Conservation (phyloP, 495 filamentous ascomycete genomes). For the Apodospora peruviana region DNA sequence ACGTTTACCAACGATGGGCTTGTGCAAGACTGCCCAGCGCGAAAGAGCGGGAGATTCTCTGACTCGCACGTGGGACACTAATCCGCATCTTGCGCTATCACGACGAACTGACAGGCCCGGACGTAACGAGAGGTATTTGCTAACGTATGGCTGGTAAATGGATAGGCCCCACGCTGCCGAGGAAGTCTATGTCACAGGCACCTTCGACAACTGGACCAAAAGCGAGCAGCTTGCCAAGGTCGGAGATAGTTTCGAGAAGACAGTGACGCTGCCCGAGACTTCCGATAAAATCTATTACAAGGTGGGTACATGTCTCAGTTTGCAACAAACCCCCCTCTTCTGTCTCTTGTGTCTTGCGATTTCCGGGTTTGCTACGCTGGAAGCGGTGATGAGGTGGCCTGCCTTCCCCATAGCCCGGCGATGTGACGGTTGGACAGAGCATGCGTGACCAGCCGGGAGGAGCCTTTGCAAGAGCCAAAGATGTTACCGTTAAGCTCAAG, state of each 20-base stretch:
- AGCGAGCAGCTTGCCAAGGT: constrained; percentile 72
- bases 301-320: constrained; percentile 48
- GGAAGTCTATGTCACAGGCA: constrained; percentile 92
- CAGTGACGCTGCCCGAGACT: constrained; percentile 59
- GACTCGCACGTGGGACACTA: constrained; percentile 11
- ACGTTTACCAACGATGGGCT: not conserved
- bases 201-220: constrained; percentile 91
- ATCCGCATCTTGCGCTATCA: constrained; percentile 10
- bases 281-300: constrained; percentile 74
- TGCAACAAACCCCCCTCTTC: not conserved
- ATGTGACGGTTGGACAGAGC: not conserved
- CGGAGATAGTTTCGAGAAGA: constrained; percentile 66
- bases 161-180: constrained; percentile 66
- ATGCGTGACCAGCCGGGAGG: too few species aligned
- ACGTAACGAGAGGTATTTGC: too few species aligned
- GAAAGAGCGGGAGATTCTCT: constrained; percentile 1
- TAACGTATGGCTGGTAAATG: too few species aligned
- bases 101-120: constrained; percentile 16
- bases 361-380: not conserved
- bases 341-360: not conserved
- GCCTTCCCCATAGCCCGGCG: too few species aligned
- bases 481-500: not conserved
- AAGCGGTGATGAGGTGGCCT: too few species aligned
- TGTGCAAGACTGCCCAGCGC: constrained; percentile 4
- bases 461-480: too few species aligned